These are phyloP conservation scores for Lachnellula subtilissima DNA, from an alignment of 2,329 filamentous ascomycete species.

Conservation along the genomic window DNA sequence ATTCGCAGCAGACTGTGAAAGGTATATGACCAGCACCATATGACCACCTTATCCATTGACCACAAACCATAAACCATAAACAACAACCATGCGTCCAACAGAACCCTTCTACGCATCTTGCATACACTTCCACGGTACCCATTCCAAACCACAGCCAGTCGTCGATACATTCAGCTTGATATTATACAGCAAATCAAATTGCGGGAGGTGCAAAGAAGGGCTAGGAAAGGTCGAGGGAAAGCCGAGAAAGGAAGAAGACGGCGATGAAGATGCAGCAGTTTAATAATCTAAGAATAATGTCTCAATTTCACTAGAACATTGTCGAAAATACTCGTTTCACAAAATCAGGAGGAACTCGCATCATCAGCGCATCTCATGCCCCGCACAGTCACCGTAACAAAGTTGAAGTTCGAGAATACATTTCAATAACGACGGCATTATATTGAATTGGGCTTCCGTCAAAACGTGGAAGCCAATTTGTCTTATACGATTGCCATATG, in stretches of 20 bases:
- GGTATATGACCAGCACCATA: too few species aligned
- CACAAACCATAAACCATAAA: too few species aligned
- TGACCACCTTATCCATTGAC: too few species aligned
- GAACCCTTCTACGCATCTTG: too few species aligned
- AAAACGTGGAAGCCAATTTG: slow-evolving; percentile 17
- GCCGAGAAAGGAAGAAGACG: neutral
- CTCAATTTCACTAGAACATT: neutral
- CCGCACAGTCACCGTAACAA: neutral
- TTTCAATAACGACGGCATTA: slow-evolving; percentile 3
- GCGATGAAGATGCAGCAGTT: neutral
- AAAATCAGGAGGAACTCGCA: too few species aligned
- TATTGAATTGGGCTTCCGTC: slow-evolving; percentile 15
- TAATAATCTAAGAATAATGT: neutral
- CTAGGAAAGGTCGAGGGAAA: neutral
- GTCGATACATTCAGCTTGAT: too few species aligned
- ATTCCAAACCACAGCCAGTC: too few species aligned
- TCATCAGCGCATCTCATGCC: neutral
- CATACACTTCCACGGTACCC: too few species aligned
- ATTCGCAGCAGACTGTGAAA: too few species aligned
- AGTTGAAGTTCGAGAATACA: neutral
- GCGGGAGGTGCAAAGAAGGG: neutral
- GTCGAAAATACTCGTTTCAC: too few species aligned
- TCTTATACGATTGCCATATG: slow-evolving; percentile 4
- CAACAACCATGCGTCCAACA: too few species aligned
- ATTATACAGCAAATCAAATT: too few species aligned